These are phyloP conservation scores for Komagataella kurtzmanii DNA, from an alignment of 805 yeast species.

Conservation along the genomic window DNA sequence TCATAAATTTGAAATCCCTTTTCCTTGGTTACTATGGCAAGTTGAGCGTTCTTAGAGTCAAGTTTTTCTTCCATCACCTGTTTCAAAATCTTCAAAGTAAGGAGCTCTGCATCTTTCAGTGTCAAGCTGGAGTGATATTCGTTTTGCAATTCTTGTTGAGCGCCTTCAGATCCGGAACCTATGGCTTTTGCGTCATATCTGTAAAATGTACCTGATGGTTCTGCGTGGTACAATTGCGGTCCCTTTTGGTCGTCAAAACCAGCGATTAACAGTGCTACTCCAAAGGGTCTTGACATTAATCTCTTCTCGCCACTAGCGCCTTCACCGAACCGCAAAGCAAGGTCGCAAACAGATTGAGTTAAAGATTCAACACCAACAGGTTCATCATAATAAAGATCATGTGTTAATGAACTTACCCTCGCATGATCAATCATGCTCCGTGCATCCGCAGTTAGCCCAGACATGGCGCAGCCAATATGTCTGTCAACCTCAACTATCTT, in stretches of 20 bases:
- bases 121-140: constrained; percentile 92
- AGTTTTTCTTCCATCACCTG: constrained; percentile 99
- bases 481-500: constrained; percentile 89
- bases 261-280: constrained; percentile 92
- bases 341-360: constrained; percentile 93
- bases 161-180: constrained; percentile 98
- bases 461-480: constrained; percentile 98
- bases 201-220: constrained; percentile 96
- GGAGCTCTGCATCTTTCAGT: constrained; percentile 81
- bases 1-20: constrained; percentile 77
- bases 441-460: constrained; percentile 97
- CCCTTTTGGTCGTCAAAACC: constrained; percentile 90
- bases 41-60: constrained; percentile 89
- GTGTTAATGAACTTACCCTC: constrained; percentile 78
- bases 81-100: constrained; percentile 78
- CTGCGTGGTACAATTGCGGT: constrained; percentile 96
- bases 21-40: constrained; percentile 82
- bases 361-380: constrained; percentile 83
- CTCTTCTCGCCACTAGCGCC: constrained; percentile 94
- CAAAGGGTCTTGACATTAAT: constrained; percentile 96
- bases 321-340: constrained; percentile 93
- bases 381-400: constrained; percentile 83
- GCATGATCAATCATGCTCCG: constrained; percentile 98
- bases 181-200: constrained; percentile 97
- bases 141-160: constrained; percentile 93